Conservation (phyloP, 2,329 filamentous ascomycete species). For the Triangularia verruculosa region DNA sequence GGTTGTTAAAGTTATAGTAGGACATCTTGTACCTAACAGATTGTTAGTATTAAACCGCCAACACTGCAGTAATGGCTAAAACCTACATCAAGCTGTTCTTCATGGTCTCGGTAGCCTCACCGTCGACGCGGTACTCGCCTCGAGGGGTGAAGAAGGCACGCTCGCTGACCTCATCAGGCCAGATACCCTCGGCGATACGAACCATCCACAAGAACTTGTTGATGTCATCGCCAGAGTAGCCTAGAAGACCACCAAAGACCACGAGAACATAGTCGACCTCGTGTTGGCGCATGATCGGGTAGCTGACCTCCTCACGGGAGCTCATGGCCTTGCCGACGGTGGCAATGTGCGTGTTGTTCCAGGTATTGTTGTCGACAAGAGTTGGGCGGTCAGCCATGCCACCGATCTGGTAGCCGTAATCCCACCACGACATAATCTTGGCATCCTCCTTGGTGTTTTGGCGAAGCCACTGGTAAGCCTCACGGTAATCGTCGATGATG, state of each 20-base stretch:
- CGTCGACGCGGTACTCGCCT: slow-evolving; percentile 93
- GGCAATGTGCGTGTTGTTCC: slow-evolving; percentile 99
- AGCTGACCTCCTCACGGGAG: slow-evolving; percentile 94
- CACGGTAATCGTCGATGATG: slow-evolving; percentile 98
- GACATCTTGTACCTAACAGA: slow-evolving; percentile 95
- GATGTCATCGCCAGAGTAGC: slow-evolving; percentile 97
- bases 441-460: slow-evolving; percentile 94
- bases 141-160: slow-evolving; percentile 90
- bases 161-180: slow-evolving; percentile 99
- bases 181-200: slow-evolving; percentile 96
- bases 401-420: slow-evolving; percentile 99
- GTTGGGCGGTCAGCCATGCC: slow-evolving; percentile 98
- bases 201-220: slow-evolving; percentile 99
- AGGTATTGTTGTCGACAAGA: slow-evolving; percentile 98
- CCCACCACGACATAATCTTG: slow-evolving; percentile 99
- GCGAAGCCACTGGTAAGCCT: slow-evolving; percentile 98
- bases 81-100: slow-evolving; percentile 98
- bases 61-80: background rate
- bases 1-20: slow-evolving; percentile 92
- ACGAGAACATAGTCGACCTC: slow-evolving; percentile 99
- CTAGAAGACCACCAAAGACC: slow-evolving; percentile 91
- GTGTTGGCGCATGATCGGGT: slow-evolving; percentile 96
- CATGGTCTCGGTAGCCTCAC: slow-evolving; percentile 93
- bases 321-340: slow-evolving; percentile 99
- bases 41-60: slow-evolving; percentile 36